Evolutionary conservation across 108 stramenopile genomes (phyloP), one percentile per base, ranked within the genome.

Genomic region (Stephanodiscus triporus): DNA sequence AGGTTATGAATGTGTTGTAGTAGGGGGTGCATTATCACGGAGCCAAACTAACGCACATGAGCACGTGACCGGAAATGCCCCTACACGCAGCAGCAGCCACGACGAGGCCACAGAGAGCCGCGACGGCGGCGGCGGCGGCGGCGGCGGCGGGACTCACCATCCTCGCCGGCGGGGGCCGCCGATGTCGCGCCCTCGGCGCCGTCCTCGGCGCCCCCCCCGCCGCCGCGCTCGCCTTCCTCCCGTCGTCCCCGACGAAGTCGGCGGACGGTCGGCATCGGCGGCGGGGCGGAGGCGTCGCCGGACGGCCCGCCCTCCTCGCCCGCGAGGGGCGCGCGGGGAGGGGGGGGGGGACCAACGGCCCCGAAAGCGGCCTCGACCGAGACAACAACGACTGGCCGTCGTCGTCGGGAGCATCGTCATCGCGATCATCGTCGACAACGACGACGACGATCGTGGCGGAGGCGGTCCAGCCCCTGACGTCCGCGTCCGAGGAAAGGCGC

Each of bases 381-480:
- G 49, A 36, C 27, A 53, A 32, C 29, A n/a, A n/a, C n/a, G n/a
- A n/a, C n/a, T n/a, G n/a, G n/a, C n/a, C n/a, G n/a, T n/a, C n/a
- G n/a, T n/a, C n/a, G n/a, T n/a, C n/a, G n/a, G n/a, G n/a, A n/a
- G n/a, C n/a, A n/a, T 30, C 50, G 68, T 42, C n/a, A 61, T 34
- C 29, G 36, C 32, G 32, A 45, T 48, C 59, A 23, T 36, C 55
- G 4, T 67, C 72, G 29, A 50, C 50, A 16, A 16, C 29, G 1
- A 64, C 67, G 22, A 49, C 59, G 17, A 57, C 68, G 9, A 38
- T 43, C 24, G 26, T 65, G 5, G 58, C 74, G 49, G 73, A 80
- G 70, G 65, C 74, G 70, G 79, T 80, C 9, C 68, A 74, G 51
- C 79, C 79, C 9, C 27, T 80, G 29, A 72, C 64, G 26, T 70